Conservation (phyloP, 768 basidiomycete species). For the Dioszegia crocea region DNA sequence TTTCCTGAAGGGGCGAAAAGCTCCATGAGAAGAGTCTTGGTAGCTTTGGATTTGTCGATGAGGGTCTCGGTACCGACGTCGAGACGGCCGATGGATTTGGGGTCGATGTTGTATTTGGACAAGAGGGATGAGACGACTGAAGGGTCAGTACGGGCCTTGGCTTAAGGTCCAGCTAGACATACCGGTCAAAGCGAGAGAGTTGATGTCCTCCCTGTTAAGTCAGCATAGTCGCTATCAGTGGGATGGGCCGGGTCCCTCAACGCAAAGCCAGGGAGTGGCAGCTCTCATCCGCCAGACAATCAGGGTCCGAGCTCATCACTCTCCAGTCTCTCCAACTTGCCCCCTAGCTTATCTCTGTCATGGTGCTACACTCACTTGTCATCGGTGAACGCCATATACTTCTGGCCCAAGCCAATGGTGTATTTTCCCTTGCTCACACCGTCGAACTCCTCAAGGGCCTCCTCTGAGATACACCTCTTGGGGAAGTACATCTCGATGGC, state of each 20-base stretch:
- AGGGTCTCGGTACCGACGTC: constrained; percentile 99
- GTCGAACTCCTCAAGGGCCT: constrained; percentile 88
- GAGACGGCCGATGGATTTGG: constrained; percentile 90
- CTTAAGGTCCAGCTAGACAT: constrained; percentile 32
- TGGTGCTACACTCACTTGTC: constrained; percentile 60
- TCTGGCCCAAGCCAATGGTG: constrained; percentile 95
- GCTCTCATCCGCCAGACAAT: no score
- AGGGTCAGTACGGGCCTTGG: not conserved
- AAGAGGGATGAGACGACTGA: constrained; percentile 82
- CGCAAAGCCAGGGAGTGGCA: no score
- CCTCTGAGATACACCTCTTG: constrained; percentile 90
- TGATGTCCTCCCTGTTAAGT: constrained; percentile 73
- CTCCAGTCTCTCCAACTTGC: no score
- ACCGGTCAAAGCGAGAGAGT: constrained; percentile 95
- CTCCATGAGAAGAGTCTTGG: constrained; percentile 98
- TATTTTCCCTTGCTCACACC: constrained; percentile 94
- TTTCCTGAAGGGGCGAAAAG: constrained; percentile 90
- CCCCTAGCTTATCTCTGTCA: no score
- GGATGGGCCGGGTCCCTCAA: no score
- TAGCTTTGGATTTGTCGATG: constrained; percentile 98
- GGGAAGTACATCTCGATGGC: constrained; percentile 94
- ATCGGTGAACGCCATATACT: constrained; percentile 98
- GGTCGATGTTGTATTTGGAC: constrained; percentile 91
- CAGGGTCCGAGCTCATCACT: no score
- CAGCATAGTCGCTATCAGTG: not conserved